A percentile compares a stretch with the other conserved stretches of the same genome.
phyloP scores from a whole-genome alignment of 805 yeast species.

The Candida railenensis region DNA sequence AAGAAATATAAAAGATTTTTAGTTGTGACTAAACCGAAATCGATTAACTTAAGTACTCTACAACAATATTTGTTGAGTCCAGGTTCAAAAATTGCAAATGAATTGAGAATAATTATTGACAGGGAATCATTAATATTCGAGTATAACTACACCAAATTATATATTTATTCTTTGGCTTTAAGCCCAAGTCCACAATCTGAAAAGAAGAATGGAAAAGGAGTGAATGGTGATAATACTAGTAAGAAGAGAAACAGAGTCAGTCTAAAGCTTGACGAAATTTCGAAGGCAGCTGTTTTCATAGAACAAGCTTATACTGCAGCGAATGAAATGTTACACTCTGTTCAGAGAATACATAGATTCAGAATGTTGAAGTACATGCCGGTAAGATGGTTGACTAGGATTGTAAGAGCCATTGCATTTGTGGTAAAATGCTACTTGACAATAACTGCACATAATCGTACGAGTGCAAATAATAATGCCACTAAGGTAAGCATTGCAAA shows the following conservation, averaged over 20 bases:
- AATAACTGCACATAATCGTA: constrained; percentile 46
- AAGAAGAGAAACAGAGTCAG: constrained; percentile 18
- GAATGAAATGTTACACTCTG: constrained; percentile 69
- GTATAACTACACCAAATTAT: constrained; percentile 78
- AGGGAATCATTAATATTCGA: constrained; percentile 76
- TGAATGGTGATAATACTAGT: constrained; percentile 13
- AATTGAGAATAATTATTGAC: constrained; percentile 47
- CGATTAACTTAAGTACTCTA: constrained; percentile 24
- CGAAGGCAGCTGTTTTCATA: constrained; percentile 72
- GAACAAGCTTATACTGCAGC: constrained; percentile 84
- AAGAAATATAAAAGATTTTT: constrained; percentile 57
- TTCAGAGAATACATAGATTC: constrained; percentile 65
- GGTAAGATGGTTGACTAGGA: constrained; percentile 85
- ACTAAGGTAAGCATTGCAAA: constrained; percentile 8
- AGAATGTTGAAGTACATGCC: constrained; percentile 76
- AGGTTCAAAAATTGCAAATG: constrained; percentile 36
- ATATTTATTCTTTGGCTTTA: constrained; percentile 80
- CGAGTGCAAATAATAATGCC: constrained; percentile 13
- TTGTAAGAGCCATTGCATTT: constrained; percentile 86
- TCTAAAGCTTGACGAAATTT: constrained; percentile 65
- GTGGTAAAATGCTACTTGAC: constrained; percentile 82
- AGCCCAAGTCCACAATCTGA: constrained; percentile 32
- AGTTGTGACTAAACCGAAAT: constrained; percentile 45
- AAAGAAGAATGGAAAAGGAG: not conserved
- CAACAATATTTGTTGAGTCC: constrained; percentile 22